Conservation (phyloP, 805 yeast species). For the Candida rishiriensis region DNA sequence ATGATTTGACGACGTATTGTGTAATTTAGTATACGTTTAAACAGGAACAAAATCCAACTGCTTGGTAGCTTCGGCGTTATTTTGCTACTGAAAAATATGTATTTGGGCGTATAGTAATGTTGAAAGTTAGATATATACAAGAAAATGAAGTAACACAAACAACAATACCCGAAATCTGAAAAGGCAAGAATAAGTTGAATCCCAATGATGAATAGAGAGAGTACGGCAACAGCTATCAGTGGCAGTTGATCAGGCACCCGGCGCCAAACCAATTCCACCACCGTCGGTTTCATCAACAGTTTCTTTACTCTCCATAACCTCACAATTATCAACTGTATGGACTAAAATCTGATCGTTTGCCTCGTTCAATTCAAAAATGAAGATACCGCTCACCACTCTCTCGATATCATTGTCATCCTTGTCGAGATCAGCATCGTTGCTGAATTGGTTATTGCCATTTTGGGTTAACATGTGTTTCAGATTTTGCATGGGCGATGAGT, state of each 20-base stretch:
- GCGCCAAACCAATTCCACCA: conserved; percentile 17
- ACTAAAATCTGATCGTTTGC: conserved; percentile 51
- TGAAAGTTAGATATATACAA: no score
- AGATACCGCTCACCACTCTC: conserved; percentile 47
- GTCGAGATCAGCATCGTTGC: background rate
- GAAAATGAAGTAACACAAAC: no score
- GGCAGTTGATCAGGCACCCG: conserved; percentile 9
- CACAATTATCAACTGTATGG: conserved; percentile 65
- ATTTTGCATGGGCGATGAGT: background rate
- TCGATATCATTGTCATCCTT: conserved; percentile 21
- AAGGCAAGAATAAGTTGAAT: no score
- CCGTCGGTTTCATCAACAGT: conserved; percentile 4
- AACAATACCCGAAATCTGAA: no score
- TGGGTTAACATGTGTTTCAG: background rate
- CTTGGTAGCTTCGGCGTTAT: no score
- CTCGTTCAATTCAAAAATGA: conserved; percentile 59
- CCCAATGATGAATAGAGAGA: no score
- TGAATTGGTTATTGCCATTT: conserved; percentile 1
- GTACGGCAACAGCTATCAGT: no score
- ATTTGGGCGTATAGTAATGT: no score
- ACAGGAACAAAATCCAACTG: no score
- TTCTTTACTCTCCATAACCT: conserved; percentile 45
- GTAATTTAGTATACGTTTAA: no score
- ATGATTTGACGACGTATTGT: no score
- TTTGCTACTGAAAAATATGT: no score